phyloP scores from a whole-genome alignment of 257 asterid species.

The Cruciata laevipes region DNA sequence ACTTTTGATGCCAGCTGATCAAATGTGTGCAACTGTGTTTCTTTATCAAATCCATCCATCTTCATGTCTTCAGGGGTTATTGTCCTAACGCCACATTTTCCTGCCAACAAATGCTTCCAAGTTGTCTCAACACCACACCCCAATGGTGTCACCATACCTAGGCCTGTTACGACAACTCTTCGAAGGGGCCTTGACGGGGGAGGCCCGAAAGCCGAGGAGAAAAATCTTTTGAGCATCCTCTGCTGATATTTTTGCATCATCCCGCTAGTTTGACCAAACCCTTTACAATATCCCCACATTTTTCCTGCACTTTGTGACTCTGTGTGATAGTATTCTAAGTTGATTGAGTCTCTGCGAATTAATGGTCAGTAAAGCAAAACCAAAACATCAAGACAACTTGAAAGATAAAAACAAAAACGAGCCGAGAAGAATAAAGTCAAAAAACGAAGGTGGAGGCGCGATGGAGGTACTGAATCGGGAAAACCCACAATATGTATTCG shows the following conservation, averaged over 20 bases:
- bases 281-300: constrained; percentile 6
- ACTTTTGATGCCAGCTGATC: constrained; percentile 89
- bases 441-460: too few species aligned
- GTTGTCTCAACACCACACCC: constrained; percentile 80
- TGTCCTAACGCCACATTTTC: constrained; percentile 76
- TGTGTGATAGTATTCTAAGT: too few species aligned
- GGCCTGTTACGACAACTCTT: constrained; percentile 84
- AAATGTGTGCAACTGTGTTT: constrained; percentile 56
- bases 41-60: constrained; percentile 76
- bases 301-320: neutral
- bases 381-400: too few species aligned
- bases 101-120: constrained; percentile 73
- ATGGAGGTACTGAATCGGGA: too few species aligned
- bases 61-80: constrained; percentile 66
- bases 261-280: neutral
- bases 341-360: too few species aligned
- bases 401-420: too few species aligned
- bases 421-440: too few species aligned
- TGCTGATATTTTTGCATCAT: neutral
- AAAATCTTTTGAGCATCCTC: constrained; percentile 8
- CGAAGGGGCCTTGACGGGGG: constrained; percentile 51
- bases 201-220: constrained; percentile 50
- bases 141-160: constrained; percentile 90
- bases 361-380: too few species aligned
- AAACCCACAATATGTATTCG: too few species aligned